These are phyloP conservation scores for Daldinia eschscholtzii DNA, from an alignment of 2,329 filamentous ascomycete genomes.

Conservation along the genomic window DNA sequence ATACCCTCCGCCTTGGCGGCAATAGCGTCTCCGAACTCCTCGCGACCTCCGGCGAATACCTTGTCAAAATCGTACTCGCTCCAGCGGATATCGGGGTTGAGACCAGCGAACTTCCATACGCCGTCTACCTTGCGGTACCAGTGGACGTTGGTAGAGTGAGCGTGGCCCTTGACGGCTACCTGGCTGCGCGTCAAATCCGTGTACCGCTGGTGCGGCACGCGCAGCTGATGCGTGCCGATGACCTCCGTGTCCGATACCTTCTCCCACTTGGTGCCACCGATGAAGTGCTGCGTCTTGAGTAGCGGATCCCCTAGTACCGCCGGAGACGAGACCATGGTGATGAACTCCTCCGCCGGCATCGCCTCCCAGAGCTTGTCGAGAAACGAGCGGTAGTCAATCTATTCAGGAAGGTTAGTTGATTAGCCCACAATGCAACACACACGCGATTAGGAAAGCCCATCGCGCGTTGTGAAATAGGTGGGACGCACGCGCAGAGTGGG, in stretches of 20 bases:
- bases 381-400: conserved; percentile 79
- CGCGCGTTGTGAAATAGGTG: not conserved
- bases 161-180: conserved; percentile 71
- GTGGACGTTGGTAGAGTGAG: conserved; percentile 68
- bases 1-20: conserved; percentile 35
- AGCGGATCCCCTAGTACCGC: conserved; percentile 71
- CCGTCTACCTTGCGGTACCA: conserved; percentile 70
- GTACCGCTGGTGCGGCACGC: conserved; percentile 73
- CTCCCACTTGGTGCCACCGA: conserved; percentile 70
- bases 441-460: too few relatives aligned
- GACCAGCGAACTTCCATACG: conserved; percentile 72
- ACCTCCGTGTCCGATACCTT: conserved; percentile 69
- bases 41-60: conserved; percentile 61
- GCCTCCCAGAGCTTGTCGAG: conserved; percentile 70
- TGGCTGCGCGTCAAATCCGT: conserved; percentile 61
- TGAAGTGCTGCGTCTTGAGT: conserved; percentile 74
- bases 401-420: conserved; percentile 9
- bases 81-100: conserved; percentile 69
- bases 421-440: not conserved
- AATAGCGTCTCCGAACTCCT: conserved; percentile 52
- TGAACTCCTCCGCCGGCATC: conserved; percentile 72
- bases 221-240: conserved; percentile 71
- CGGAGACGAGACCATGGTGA: conserved; percentile 69
- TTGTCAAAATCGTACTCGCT: conserved; percentile 69
- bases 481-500: conserved; percentile 65